Evolutionary conservation across 2,329 filamentous ascomycete genomes (phyloP).

Genomic region (Septoria petroselini): DNA sequence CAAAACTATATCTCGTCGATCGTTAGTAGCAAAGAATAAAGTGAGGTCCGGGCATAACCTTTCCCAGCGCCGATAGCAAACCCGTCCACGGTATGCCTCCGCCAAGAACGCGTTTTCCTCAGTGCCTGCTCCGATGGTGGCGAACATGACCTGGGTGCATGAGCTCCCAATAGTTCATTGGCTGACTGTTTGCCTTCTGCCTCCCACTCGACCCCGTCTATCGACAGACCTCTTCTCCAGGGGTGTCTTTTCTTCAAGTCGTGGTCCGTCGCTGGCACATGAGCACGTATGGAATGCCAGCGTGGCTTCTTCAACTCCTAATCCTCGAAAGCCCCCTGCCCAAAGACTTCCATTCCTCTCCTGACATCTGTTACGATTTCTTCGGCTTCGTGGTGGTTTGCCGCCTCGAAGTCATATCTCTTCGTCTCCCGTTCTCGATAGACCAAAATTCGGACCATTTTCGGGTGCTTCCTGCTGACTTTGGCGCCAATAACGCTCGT

Average conservation of each 20-base stretch:
- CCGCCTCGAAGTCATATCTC: slow-evolving; percentile 81
- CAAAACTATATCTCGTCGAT: no score
- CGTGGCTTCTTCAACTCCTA: slow-evolving; percentile 7
- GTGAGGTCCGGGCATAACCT: slow-evolving; percentile 5
- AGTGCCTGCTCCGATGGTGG: no score
- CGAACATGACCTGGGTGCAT: no score
- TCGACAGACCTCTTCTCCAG: no score
- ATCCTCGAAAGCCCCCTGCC: slow-evolving; percentile 11
- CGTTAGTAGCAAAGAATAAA: neutral
- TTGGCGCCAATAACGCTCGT: slow-evolving; percentile 79
- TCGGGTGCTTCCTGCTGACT: slow-evolving; percentile 73
- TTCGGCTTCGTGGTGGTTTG: slow-evolving; percentile 66
- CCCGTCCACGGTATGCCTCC: neutral
- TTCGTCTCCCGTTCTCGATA: slow-evolving; percentile 72
- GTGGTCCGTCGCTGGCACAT: no score
- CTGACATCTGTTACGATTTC: slow-evolving; percentile 77
- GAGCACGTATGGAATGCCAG: no score
- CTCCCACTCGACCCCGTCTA: no score
- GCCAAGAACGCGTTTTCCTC: neutral
- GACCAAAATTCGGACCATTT: slow-evolving; percentile 75
- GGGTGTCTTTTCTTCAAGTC: no score
- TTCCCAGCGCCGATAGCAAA: slow-evolving; percentile 1
- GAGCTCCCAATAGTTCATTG: no score
- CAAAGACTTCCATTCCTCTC: slow-evolving; percentile 29
- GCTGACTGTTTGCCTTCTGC: no score